Conservation (phyloP, 148 eudicot species). For the Drosera capensis region DNA sequence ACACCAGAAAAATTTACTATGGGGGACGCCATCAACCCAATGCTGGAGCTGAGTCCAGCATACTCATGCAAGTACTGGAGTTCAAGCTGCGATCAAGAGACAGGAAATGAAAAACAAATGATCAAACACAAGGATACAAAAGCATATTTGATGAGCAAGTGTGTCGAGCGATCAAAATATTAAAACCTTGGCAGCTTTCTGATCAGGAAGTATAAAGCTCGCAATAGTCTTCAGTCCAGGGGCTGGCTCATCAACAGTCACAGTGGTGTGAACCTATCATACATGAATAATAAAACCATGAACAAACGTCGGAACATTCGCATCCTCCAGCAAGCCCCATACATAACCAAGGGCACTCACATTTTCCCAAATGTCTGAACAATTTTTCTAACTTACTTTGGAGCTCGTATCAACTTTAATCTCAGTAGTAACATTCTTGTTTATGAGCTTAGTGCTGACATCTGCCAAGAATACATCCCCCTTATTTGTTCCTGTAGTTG, state of each 20-base stretch:
- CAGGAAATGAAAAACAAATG: too few species aligned
- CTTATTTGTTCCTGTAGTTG: slow-evolving; percentile 54
- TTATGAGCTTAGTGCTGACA: slow-evolving; percentile 49
- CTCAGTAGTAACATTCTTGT: slow-evolving; percentile 65
- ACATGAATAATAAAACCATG: too few species aligned
- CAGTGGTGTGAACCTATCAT: slow-evolving; percentile 47
- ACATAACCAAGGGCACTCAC: too few species aligned
- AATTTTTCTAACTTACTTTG: slow-evolving; percentile 26
- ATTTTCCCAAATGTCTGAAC: too few species aligned
- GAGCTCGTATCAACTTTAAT: slow-evolving; percentile 73
- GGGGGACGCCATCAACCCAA: slow-evolving; percentile 58
- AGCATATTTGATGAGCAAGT: too few species aligned
- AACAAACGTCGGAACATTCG: too few species aligned
- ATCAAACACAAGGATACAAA: too few species aligned
- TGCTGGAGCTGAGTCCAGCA: slow-evolving; percentile 41
- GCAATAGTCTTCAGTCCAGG: slow-evolving; percentile 87
- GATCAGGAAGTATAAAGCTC: slow-evolving; percentile 75
- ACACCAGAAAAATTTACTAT: slow-evolving; percentile 46
- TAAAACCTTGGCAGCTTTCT: slow-evolving; percentile 87
- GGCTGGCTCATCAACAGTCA: slow-evolving; percentile 83
- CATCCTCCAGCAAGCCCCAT: too few species aligned
- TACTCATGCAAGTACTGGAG: slow-evolving; percentile 60
- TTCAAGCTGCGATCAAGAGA: slow-evolving; percentile 54
- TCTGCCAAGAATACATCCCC: slow-evolving; percentile 60
- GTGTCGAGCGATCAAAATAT: background rate